Percentiles rank a stretch among this genome's conserved stretches.
These are phyloP conservation scores for Irpex sp. DNA, from an alignment of 1,284 basidiomycete species.

Conservation along the genomic window DNA sequence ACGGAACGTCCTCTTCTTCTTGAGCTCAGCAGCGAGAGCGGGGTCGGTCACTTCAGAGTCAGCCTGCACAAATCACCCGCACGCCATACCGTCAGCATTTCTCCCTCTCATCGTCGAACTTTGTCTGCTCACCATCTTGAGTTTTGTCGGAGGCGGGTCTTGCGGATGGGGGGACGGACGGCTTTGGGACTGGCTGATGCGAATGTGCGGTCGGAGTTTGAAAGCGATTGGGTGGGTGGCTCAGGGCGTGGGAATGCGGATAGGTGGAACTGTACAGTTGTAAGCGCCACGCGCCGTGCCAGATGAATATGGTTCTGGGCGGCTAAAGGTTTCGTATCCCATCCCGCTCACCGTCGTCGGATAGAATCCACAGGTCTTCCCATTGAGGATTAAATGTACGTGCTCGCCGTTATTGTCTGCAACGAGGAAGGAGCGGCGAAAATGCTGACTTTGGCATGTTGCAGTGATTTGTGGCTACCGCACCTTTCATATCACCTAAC, in stretches of 20 bases:
- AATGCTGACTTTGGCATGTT: slow-evolving; percentile 4
- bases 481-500: slow-evolving; percentile 30
- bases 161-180: slow-evolving; percentile 19
- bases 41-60: slow-evolving; percentile 82
- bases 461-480: slow-evolving; percentile 88
- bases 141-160: slow-evolving; percentile 23
- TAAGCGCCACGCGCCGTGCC: slow-evolving; percentile 21
- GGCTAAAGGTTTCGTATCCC: not conserved
- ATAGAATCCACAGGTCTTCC: slow-evolving; percentile 91
- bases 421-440: not conserved
- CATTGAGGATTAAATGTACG: slow-evolving; percentile 77
- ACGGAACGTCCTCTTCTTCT: slow-evolving; percentile 97
- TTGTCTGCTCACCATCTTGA: slow-evolving; percentile 48
- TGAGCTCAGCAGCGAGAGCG: slow-evolving; percentile 85
- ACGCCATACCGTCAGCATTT: slow-evolving; percentile 17
- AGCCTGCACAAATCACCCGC: slow-evolving; percentile 41
- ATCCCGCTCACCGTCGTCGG: slow-evolving; percentile 36
- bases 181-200: not conserved
- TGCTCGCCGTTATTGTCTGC: slow-evolving; percentile 18
- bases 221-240: slow-evolving; percentile 27
- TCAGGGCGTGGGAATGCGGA: slow-evolving; percentile 31
- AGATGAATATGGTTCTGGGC: slow-evolving; percentile 3
- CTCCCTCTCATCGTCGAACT: slow-evolving; percentile 9
- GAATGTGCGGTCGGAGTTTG: slow-evolving; percentile 31
- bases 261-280: slow-evolving; percentile 49